Conservation (phyloP, 2,329 filamentous ascomycete genomes). For the Colletotrichum echinochloae region DNA sequence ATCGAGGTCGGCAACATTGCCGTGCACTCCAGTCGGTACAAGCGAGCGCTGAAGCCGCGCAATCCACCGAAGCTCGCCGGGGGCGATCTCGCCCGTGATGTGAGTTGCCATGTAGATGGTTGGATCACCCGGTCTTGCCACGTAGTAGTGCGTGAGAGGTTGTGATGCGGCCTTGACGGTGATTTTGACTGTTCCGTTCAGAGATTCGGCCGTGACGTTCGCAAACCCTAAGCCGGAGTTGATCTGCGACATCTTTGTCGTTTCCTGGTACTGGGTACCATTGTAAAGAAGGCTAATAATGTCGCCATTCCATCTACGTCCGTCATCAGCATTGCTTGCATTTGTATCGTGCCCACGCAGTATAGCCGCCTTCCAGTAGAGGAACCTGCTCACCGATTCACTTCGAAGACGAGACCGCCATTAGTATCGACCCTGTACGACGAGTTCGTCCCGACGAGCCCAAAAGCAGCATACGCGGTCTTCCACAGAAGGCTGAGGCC, state of each 20-base stretch:
- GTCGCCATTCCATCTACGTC: slow-evolving; percentile 67
- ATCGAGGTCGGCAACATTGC: slow-evolving; percentile 42
- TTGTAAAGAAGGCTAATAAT: slow-evolving; percentile 71
- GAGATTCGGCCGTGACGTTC: slow-evolving; percentile 42
- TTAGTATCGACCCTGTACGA: slow-evolving; percentile 45
- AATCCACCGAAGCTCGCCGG: slow-evolving; percentile 44
- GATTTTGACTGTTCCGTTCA: slow-evolving; percentile 43
- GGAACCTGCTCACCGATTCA: slow-evolving; percentile 39
- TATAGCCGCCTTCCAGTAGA: neutral
- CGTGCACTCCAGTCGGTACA: slow-evolving; percentile 44
- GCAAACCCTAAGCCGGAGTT: slow-evolving; percentile 57
- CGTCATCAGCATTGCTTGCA: slow-evolving; percentile 42
- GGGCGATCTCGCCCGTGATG: slow-evolving; percentile 43
- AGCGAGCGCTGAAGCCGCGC: slow-evolving; percentile 40
- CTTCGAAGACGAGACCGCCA: slow-evolving; percentile 44
- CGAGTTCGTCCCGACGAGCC: slow-evolving; percentile 26
- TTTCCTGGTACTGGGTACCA: slow-evolving; percentile 60
- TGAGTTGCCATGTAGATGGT: slow-evolving; percentile 46
- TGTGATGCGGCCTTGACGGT: slow-evolving; percentile 41
- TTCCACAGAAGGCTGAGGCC: neutral
- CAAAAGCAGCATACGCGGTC: slow-evolving; percentile 31
- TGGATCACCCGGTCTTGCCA: slow-evolving; percentile 42
- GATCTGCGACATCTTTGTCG: slow-evolving; percentile 60
- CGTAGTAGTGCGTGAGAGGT: slow-evolving; percentile 45
- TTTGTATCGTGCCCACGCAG: neutral